Percentiles rank a stretch among this genome's conserved stretches.
Conservation (phyloP, 306 rosid genomes). For the Quercus parvula region DNA sequence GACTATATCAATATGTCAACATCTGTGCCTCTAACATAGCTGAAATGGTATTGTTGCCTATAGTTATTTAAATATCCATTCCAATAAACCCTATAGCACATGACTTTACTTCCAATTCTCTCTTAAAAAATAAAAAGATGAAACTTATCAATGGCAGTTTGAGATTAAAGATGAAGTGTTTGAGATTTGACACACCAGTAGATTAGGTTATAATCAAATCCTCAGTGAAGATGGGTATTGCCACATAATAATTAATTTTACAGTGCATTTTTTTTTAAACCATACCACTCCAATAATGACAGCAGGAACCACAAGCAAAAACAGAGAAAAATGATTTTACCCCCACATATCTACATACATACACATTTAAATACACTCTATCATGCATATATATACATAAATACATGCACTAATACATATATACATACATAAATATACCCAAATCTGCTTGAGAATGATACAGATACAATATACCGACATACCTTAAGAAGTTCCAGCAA, state of each 20-base stretch:
- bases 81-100: no score
- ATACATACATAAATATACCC: not conserved
- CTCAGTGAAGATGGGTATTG: not conserved
- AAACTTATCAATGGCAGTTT: no score
- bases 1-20: not conserved
- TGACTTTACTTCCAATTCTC: no score
- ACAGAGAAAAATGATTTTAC: not conserved
- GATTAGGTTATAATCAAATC: no score
- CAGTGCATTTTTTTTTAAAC: not conserved
- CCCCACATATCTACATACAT: not conserved
- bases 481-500: slow-evolving; percentile 86
- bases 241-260: not conserved
- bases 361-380: no score
- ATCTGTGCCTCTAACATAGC: not conserved
- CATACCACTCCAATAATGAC: not conserved
- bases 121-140: no score
- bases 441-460: not conserved
- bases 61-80: no score
- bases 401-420: not conserved
- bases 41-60: not conserved
- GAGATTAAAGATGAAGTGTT: no score
- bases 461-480: not conserved
- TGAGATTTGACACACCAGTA: no score
- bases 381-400: not conserved
- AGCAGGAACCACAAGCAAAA: not conserved